Base-by-base conservation (phyloP, 164 flowering plant genomes). In the Nymphaea colorata region DNA sequence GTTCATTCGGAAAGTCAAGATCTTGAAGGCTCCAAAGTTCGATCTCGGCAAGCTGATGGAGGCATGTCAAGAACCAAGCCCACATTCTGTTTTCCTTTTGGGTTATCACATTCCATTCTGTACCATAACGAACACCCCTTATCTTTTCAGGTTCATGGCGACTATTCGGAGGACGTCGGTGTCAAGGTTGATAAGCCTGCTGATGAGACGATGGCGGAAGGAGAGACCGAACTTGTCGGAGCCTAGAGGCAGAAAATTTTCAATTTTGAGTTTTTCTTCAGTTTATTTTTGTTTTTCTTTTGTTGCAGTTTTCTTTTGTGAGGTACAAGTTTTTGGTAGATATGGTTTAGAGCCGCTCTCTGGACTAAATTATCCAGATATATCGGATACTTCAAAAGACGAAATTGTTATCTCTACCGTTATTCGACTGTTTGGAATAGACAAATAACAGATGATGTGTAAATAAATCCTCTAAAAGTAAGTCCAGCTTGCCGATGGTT, bases 21-120 rank as follows among this genome's bases (percentile, higher is more conserved):
- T 89, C 71, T 70, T 89, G 81, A 89, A 87, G 72, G 89, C 96
- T 59, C 96, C 96, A 15, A 89, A 89, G 74, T 87, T 89, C 71
- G 89, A 89, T 75, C 86, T 89, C 70, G 87, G 89, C 60, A 89
- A 82, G 74, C 67, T 89, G 72, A 89, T 87, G 96, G 96, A 89
- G 88, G 95, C 68, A 76, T 42, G 71, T 55, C 36, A 25, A 25
- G 36, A 25, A 25, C 36, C 36, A 25, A 25, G 36, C 1, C 36
- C 36, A 25, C 36, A 25, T 12, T 47, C 55, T 47, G 4, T 47
- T 12, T 47, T 25, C 36, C 36, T 25, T 25, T 25, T 25, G 36
- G 36, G 36, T 25, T 25, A 25, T 25, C 36, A 25, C 36, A 25
- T 25, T 25, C 36, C 36, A 25, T 25, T 25, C 36, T 25, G 36